Base-by-base conservation (phyloP, 192 early-diverging fungal genomes). In the Rhizophagus sp. region DNA sequence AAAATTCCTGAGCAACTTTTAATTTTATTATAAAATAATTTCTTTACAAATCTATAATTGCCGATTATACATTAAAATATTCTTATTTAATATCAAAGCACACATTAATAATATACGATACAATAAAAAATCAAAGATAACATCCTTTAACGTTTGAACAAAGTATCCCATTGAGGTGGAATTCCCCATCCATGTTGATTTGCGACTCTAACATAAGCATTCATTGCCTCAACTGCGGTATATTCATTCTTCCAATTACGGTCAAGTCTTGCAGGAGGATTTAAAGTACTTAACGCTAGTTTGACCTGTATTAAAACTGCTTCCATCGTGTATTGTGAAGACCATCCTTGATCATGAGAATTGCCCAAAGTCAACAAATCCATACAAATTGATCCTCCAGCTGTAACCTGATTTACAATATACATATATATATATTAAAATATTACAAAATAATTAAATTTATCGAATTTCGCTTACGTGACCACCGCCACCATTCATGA, bases 251-350 rank as follows among this genome's bases (percentile, higher is more conserved):
- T 81, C 85, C 85, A 86, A 49, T 65, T 49, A 4, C 30, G 12
- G 73, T 84, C 83, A 22, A 86, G 79, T 68, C 85, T 76, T 47
- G 85, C 85, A 8, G 85, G 85, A 25, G 85, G 85, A 15, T 84
- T 78, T 36, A 78, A 30, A 33, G 82, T 81, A 22, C 64, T 64
- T 49, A 86, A 76, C 17, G 85, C 85, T 15, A 86, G 24, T 47
- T 83, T 76, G 0, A 82, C 67, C 30, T 73, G 76, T 41, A 86
- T 36, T 19, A 86, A 76, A 17, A 86, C 74, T 12, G 85, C 47
- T 66, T 86, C 85, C 76, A 86, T 73, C 7, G 62, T 64, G 36
- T 80, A 73, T 52, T 64, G 50, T 17, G 78, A 39, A 2, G 67
- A 81, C 85, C 84, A 86, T 44, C 85, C 85, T 22, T n/a, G 41